Conservation (phyloP, 2,329 filamentous ascomycete species). For the Orbilia oligospora region DNA sequence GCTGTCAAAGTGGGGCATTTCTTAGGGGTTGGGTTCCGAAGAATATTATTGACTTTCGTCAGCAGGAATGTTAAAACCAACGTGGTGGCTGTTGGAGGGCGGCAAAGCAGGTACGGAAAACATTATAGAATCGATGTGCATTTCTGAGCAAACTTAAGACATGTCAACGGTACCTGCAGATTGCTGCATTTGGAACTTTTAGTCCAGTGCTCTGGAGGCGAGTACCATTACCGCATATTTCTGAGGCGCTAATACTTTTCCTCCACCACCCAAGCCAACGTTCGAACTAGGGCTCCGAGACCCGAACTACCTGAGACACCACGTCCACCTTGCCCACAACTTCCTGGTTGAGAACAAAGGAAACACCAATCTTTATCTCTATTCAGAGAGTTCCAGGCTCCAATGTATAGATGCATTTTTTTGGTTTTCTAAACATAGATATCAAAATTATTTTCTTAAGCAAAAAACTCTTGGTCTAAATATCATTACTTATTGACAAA, state of each 20-base stretch:
- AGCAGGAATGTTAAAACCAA: too few species aligned
- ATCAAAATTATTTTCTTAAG: background rate
- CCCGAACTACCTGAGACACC: background rate
- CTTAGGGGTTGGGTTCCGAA: too few species aligned
- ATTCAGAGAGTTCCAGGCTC: slow-evolving; percentile 3
- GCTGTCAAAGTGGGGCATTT: too few species aligned
- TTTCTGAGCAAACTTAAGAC: background rate
- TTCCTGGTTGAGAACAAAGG: background rate
- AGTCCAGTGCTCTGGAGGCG: background rate
- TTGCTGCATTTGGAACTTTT: background rate
- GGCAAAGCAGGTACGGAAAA: background rate
- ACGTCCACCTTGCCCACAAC: background rate
- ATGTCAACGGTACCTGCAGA: background rate
- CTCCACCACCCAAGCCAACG: too few species aligned
- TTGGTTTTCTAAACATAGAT: background rate
- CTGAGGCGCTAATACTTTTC: background rate
- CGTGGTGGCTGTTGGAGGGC: too few species aligned
- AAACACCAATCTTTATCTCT: background rate
- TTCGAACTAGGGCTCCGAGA: too few species aligned
- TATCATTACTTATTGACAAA: too few species aligned
- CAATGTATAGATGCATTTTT: background rate
- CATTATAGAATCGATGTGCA: background rate
- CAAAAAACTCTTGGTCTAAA: too few species aligned
- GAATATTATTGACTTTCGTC: too few species aligned
- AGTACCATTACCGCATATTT: background rate